A percentile compares a stretch with the other conserved stretches of the same genome.
Evolutionary conservation across 2,329 filamentous ascomycete genomes (phyloP).

Genomic region (Phoma sp.): DNA sequence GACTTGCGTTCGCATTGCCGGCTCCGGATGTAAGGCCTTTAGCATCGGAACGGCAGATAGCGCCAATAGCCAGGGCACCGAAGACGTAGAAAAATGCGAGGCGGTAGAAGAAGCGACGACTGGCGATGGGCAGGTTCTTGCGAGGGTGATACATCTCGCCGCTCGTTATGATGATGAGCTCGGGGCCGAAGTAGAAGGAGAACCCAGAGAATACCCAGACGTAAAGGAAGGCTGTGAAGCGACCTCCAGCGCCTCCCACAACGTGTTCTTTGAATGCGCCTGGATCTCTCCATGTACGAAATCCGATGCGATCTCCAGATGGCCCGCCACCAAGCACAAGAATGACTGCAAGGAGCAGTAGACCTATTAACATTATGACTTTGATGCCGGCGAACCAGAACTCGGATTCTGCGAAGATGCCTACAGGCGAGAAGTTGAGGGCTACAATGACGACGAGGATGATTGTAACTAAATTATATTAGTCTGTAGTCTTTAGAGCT

Average conservation of each 20-base stretch:
- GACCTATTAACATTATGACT: constrained; percentile 45
- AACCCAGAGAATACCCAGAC: constrained; percentile 62
- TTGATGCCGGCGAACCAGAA: constrained; percentile 62
- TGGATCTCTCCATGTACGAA: constrained; percentile 72
- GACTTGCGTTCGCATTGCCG: constrained; percentile 41
- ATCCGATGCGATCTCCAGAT: constrained; percentile 57
- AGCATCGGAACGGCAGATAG: constrained; percentile 65
- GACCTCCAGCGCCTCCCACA: constrained; percentile 67
- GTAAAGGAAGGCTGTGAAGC: too few species aligned
- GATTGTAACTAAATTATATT: too few species aligned
- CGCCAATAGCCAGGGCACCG: constrained; percentile 63
- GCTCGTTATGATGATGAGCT: constrained; percentile 42
- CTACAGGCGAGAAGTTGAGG: too few species aligned
- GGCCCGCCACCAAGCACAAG: constrained; percentile 45
- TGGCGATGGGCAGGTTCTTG: constrained; percentile 60
- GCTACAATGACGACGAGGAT: too few species aligned
- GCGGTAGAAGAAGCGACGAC: constrained; percentile 60
- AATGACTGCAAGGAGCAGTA: constrained; percentile 43
- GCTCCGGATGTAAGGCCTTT: constrained; percentile 49
- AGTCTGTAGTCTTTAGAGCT: too few species aligned
- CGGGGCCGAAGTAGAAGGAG: constrained; percentile 48
- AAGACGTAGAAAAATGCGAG: constrained; percentile 63
- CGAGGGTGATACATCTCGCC: constrained; percentile 44
- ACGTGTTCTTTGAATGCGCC: constrained; percentile 57
- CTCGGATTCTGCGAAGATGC: too few species aligned